Evolutionary conservation across 2,329 filamentous ascomycete species (phyloP), one percentile per base, ranked within the genome.

Genomic region (Penicillium sp.): DNA sequence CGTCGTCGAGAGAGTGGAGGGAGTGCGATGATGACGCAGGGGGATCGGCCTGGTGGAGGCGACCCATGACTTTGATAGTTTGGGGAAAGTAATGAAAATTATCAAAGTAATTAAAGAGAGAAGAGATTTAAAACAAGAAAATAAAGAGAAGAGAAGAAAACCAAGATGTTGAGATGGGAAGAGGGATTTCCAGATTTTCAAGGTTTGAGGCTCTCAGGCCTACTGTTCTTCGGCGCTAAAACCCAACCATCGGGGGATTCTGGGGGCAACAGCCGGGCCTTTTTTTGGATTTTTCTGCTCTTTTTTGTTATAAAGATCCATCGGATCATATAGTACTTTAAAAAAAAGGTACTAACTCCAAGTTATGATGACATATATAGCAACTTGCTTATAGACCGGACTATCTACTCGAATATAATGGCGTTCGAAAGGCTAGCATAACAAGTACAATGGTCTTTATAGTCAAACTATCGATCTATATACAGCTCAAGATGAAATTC

Each of bases 21-120:
- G 65, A 65, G 50, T 57, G 57, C 17, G 63, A 62, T 6, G 65
- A 65, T 41, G 60, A 58, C 27, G 57, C 54, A 17, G 48, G 37
- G 55, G 31, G 53, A 54, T 57, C 55, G 38, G 60, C 60, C 21
- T 49, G 51, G 35, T 54, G 50, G 50, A 53, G 49, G 47, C 47
- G 62, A 45, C 62, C 63, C 60, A 63, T 62, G 9, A 21, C 27
- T 46, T 19, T 3, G 19, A 43, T 17, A n/a, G 10, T n/a, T 33
- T 9, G 17, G 8, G 6, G 5, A 47, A 21, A 7, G 13, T 17
- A 47, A 17, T 5, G 7, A 25, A 25, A 23, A 3, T 42, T 2
- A 25, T n/a, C 2, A 12, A 43, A n/a, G 15, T 10, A 17, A 12
- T 7, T 6, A 27, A 29, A 12, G 40, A 9, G 13, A 23, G 2